Evolutionary conservation across 495 filamentous ascomycete species (phyloP), one percentile per base, ranked within the genome.

Genomic region (Hyphodiscus hymeniophilus): DNA sequence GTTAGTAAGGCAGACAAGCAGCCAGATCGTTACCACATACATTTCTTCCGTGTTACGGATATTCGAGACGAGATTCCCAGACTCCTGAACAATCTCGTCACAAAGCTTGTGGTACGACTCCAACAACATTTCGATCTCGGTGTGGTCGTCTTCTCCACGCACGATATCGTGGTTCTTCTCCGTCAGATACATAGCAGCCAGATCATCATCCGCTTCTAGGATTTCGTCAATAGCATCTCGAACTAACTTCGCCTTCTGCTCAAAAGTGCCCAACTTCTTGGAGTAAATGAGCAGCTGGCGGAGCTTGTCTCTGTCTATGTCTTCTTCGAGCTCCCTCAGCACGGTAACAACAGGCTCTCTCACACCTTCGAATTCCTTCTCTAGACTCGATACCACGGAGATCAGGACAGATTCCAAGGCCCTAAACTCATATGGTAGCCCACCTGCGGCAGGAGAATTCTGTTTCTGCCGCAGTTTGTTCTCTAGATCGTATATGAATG

Each of bases 11-110:
- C n/a, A n/a, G n/a, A n/a, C n/a, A 11, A 26, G 21, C 18, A 16
- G 20, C 16, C 5, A 3, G 31, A 34, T 1, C 5, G 28, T 51
- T 32, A n/a, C 15, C 39, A 63, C 80, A 71, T 69, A 95, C 90
- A 98, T 92, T 74, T 98, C 92, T 67, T 98, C 92, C 0, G 92
- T 98, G 60, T 95, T 98, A 47, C 92, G 81, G 63, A 98, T 98
- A 57, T 84, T 86, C n/a, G 82, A 90, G 33, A 96, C 89, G 38
- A 97, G 66, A 63, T 94, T 96, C 44, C 87, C 86, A 42, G 87
- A 85, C 42, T 88, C 84, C 63, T 98, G 90, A 12, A 96, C 92
- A 63, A 98, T 95, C 70, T 98, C 92, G 66, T 98, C 92, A 60
- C 85, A 87, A 36, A 98, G 82, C 65, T 98, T 97, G 61, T 98